Conservation (phyloP, 257 asterid species). For the Solanum acaule region DNA sequence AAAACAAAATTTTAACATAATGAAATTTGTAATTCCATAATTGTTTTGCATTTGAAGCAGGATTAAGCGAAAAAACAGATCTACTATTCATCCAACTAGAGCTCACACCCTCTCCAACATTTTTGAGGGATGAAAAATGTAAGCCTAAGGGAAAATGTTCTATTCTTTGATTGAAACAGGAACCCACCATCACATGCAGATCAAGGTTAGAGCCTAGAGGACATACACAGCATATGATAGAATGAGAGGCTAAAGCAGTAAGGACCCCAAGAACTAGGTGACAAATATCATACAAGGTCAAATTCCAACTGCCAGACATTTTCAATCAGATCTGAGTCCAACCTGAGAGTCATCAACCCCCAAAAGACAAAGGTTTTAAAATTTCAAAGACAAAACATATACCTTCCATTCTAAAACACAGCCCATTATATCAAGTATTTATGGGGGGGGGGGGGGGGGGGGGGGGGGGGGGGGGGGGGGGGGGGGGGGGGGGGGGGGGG, state of each 20-base stretch:
- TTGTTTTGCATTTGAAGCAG: not conserved
- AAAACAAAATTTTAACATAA: not conserved
- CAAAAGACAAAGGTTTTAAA: not conserved
- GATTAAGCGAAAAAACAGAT: not conserved
- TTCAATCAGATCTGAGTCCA: not conserved
- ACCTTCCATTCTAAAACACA: not conserved
- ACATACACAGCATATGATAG: not conserved
- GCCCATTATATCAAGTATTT: not conserved
- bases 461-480: too few species aligned
- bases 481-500: too few species aligned
- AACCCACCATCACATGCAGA: not conserved
- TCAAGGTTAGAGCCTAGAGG: not conserved
- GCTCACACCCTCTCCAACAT: not conserved
- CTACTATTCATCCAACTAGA: not conserved
- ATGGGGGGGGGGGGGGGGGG: too few species aligned
- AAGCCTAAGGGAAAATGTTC: not conserved
- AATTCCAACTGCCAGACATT: not conserved
- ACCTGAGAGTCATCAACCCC: not conserved
- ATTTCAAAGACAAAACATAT: not conserved
- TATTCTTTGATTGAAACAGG: not conserved
- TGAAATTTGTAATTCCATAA: constrained; percentile 1
- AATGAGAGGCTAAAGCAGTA: not conserved
- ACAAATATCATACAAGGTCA: not conserved
- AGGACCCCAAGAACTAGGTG: not conserved
- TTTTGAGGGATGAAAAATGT: not conserved